Percentiles rank a stretch among this genome's conserved stretches.
Evolutionary conservation across 1,284 basidiomycete genomes (phyloP).

Genomic region (Blastosporella zonata): DNA sequence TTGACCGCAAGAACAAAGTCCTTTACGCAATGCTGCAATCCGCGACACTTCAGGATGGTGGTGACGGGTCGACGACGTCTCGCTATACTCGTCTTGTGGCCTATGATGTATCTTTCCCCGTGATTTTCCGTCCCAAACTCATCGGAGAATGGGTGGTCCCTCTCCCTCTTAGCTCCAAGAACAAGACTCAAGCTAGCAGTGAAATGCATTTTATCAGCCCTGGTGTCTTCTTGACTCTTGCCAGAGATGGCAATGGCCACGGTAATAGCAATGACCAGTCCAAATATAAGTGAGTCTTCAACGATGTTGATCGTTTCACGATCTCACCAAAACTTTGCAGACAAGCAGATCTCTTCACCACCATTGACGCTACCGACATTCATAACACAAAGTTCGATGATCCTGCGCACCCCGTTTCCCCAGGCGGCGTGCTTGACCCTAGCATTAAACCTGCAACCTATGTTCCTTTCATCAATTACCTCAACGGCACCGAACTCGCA

Average conservation of each 20-base stretch:
- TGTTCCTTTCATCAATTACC: constrained; percentile 52
- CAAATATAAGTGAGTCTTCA: constrained; percentile 49
- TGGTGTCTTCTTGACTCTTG: constrained; percentile 53
- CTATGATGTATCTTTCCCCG: constrained; percentile 43
- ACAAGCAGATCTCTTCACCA: constrained; percentile 57
- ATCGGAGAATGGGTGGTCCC: constrained; percentile 63
- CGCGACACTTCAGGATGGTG: constrained; percentile 64
- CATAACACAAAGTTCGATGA: constrained; percentile 55
- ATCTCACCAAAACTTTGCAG: constrained; percentile 21
- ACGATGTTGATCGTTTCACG: background rate
- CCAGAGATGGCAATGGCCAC: constrained; percentile 60
- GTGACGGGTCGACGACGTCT: constrained; percentile 41
- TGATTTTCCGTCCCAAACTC: constrained; percentile 32
- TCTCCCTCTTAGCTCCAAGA: constrained; percentile 50
- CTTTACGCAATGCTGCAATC: constrained; percentile 64
- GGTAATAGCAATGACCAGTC: constrained; percentile 50
- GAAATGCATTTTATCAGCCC: constrained; percentile 56
- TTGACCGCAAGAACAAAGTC: constrained; percentile 44
- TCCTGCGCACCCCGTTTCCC: constrained; percentile 50
- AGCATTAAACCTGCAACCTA: constrained; percentile 55
- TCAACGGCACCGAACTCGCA: constrained; percentile 49
- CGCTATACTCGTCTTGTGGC: constrained; percentile 56
- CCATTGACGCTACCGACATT: constrained; percentile 59
- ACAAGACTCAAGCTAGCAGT: constrained; percentile 51
- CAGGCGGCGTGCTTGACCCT: constrained; percentile 45